Evolutionary conservation across 176 grass and related monocot genomes (phyloP).

Genomic region (Cenchrus americanus): DNA sequence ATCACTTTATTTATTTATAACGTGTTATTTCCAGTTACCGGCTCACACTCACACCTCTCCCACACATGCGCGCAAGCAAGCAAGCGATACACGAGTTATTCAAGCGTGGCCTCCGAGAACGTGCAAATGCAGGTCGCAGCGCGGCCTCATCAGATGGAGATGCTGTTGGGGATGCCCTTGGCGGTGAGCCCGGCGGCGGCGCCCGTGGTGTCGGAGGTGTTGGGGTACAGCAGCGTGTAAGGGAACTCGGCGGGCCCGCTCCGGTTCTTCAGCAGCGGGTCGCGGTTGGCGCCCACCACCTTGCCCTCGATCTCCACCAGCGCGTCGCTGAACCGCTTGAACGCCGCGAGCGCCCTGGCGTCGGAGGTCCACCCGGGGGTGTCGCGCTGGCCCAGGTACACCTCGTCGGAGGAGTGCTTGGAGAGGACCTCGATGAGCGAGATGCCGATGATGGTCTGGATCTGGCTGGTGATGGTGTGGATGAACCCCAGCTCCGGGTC

Average conservation of each 20-base stretch:
- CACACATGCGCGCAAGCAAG: too few species aligned
- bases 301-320: constrained; percentile 57
- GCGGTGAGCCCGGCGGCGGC: constrained; percentile 51
- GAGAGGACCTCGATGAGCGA: constrained; percentile 78
- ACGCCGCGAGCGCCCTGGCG: constrained; percentile 47
- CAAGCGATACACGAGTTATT: too few species aligned
- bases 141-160: constrained; percentile 73
- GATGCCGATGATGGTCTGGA: constrained; percentile 82
- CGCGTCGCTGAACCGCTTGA: constrained; percentile 50
- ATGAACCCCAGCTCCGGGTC: constrained; percentile 66
- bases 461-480: constrained; percentile 76
- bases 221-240: constrained; percentile 79
- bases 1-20: neutral
- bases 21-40: neutral
- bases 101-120: neutral
- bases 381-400: constrained; percentile 78
- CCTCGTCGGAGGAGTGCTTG: constrained; percentile 76
- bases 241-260: constrained; percentile 61
- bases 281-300: constrained; percentile 50
- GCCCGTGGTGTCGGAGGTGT: constrained; percentile 57
- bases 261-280: constrained; percentile 55
- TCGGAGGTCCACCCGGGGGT: constrained; percentile 70
- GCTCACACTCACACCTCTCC: neutral
- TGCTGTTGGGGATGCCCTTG: constrained; percentile 82
- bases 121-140: too few species aligned